Percentiles rank a stretch among this genome's conserved stretches.
Evolutionary conservation across 2,329 filamentous ascomycete genomes (phyloP).

Genomic region (Scytalidium sp.): DNA sequence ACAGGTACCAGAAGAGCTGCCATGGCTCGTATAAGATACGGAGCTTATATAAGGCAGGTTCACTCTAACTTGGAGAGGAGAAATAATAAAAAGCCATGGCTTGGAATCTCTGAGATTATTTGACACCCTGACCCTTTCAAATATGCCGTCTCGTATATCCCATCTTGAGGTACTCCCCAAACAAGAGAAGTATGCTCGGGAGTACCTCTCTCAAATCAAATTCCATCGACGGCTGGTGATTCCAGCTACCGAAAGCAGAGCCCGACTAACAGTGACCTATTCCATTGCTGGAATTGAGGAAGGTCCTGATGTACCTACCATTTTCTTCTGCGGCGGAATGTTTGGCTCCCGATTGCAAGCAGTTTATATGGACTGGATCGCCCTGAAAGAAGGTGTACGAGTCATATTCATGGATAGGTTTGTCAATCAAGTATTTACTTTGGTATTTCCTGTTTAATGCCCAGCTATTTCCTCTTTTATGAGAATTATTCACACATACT

Average conservation of each 20-base stretch:
- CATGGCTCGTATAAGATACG: not conserved
- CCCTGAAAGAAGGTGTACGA: constrained; percentile 29
- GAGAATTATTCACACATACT: not conserved
- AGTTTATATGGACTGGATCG: constrained; percentile 26
- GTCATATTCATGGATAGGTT: constrained; percentile 37
- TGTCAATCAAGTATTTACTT: constrained; percentile 3
- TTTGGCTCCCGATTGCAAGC: constrained; percentile 31
- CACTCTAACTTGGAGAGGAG: too few species aligned
- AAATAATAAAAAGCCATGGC: too few species aligned
- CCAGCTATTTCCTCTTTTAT: not conserved
- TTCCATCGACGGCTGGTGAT: constrained; percentile 22
- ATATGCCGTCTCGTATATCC: not conserved
- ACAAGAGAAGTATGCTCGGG: not conserved
- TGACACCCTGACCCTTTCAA: not conserved
- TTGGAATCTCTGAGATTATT: too few species aligned
- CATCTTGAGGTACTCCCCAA: not conserved
- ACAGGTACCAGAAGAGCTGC: not conserved
- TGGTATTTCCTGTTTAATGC: not conserved
- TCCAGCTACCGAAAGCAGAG: constrained; percentile 18
- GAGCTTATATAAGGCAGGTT: not conserved
- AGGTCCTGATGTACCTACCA: constrained; percentile 22
- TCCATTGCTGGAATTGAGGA: constrained; percentile 20
- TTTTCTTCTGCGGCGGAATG: constrained; percentile 37
- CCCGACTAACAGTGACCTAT: constrained; percentile 20
- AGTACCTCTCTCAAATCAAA: constrained; percentile 4